Evolutionary conservation across 2,329 filamentous ascomycete species (phyloP), one percentile per base, ranked within the genome.

Genomic region (Exophiala xenobiotica): DNA sequence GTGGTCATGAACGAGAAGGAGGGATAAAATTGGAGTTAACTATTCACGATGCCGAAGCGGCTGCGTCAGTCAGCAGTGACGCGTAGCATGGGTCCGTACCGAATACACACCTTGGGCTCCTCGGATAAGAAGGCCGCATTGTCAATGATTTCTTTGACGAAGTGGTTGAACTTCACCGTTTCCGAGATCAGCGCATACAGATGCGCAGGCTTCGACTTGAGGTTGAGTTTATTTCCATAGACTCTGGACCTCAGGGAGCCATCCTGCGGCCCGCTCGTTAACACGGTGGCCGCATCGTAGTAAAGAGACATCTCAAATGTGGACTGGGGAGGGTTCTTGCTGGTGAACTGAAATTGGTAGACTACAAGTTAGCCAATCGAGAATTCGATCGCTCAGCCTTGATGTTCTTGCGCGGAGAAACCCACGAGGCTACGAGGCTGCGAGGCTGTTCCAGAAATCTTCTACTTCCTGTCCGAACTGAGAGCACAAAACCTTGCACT

Each of bases 141-240:
- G 61, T 96, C 90, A 64, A 99, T 82, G n/a, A 96, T 86, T 64
- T 96, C 90, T 64, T 90, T 90, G 41, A 99, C 73, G 2, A 96
- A 78, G 3, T 76, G 68, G 62, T 91, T 93, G 89, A 92, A 96
- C 82, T 96, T 97, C 61, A 87, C 85, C 1, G 88, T 84, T 70
- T 97, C 91, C 18, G 86, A 80, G 18, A 90, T 86, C 27, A 99
- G 76, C 6, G 93, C 93, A 67, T 93, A 97, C 6, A 97, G 76
- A 66, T 95, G 88, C 8, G 85, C 85, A 0, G 87, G 86, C 2
- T 86, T 80, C 12, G 87, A 90, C 65, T 92, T 95, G 60, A 90
- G 72, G 6, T 78, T 76, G 62, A 87, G 87, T 55, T 83, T 85
- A 52, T 78, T 76, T 37, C 72, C 77, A 69, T 93, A 97, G 38